Evolutionary conservation across 2,329 filamentous ascomycete genomes (phyloP).

Genomic region (Helotiales sp.): DNA sequence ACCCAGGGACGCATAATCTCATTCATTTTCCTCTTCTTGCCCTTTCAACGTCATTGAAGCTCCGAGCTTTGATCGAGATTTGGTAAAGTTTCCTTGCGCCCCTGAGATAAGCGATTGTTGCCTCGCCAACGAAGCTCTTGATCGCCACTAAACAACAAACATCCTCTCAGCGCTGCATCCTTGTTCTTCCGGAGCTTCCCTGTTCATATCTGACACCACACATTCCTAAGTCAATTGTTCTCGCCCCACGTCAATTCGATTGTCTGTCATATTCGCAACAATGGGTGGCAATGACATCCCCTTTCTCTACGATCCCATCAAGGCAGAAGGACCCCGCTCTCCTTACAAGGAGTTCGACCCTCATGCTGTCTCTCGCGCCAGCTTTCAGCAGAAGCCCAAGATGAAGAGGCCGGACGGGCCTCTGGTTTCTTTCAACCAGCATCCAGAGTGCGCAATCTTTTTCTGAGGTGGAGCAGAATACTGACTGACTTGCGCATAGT

Average conservation of each 20-base stretch:
- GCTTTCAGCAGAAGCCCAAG: constrained; percentile 62
- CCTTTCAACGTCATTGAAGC: constrained; percentile 16
- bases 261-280: constrained; percentile 33
- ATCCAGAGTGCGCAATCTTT: constrained; percentile 70
- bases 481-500: constrained; percentile 24
- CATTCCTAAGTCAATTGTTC: constrained; percentile 25
- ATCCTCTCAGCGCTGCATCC: constrained; percentile 10
- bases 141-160: neutral
- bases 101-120: constrained; percentile 35
- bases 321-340: constrained; percentile 51
- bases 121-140: constrained; percentile 31
- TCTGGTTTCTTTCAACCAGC: constrained; percentile 77
- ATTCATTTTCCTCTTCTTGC: constrained; percentile 25
- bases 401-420: constrained; percentile 72
- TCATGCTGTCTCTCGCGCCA: constrained; percentile 80
- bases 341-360: constrained; percentile 72
- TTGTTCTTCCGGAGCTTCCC: constrained; percentile 14
- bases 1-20: constrained; percentile 27
- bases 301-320: constrained; percentile 66
- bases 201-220: constrained; percentile 22
- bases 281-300: constrained; percentile 62
- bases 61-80: neutral
- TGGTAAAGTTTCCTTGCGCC: constrained; percentile 8
- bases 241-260: constrained; percentile 5
- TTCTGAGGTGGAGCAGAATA: neutral